Conservation (phyloP, 129 eudicot genomes). For the Cynara cardunculus region DNA sequence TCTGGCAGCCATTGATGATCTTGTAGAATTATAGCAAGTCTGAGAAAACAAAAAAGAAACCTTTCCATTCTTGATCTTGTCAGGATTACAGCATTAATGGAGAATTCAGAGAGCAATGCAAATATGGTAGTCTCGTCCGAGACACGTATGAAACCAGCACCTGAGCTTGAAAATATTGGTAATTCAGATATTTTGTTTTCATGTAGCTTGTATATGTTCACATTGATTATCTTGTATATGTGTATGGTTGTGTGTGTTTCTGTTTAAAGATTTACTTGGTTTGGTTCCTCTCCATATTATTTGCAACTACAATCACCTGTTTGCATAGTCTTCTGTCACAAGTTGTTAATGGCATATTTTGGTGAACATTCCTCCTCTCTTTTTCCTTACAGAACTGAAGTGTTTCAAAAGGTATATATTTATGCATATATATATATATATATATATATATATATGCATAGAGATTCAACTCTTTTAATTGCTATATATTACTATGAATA, state of each 20-base stretch:
- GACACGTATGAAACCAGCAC: not conserved
- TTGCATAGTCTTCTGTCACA: not conserved
- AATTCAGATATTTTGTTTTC: not conserved
- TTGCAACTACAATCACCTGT: not conserved
- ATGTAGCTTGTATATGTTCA: not conserved
- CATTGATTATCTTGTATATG: not conserved
- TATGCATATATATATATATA: too few relatives aligned
- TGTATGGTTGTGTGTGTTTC: not conserved
- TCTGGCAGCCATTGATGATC: conserved; percentile 2
- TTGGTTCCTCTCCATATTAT: not conserved
- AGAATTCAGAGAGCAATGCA: not conserved
- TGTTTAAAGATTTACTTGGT: not conserved
- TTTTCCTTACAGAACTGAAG: not conserved
- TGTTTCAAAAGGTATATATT: not conserved
- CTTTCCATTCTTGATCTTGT: not conserved
- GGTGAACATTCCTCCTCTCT: conserved; percentile 8
- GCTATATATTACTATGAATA: not conserved
- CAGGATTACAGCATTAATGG: not conserved
- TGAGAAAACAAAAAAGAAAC: not conserved
- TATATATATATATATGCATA: not conserved
- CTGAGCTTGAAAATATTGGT: conserved; percentile 22
- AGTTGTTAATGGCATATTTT: not conserved
- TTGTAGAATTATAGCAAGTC: not conserved
- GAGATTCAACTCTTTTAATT: not conserved
- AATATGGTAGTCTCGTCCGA: not conserved